A percentile compares a stretch with the other conserved stretches of the same genome.
phyloP scores from a whole-genome alignment of 169 alveolate species.

The Eimeria maxima region DNA sequence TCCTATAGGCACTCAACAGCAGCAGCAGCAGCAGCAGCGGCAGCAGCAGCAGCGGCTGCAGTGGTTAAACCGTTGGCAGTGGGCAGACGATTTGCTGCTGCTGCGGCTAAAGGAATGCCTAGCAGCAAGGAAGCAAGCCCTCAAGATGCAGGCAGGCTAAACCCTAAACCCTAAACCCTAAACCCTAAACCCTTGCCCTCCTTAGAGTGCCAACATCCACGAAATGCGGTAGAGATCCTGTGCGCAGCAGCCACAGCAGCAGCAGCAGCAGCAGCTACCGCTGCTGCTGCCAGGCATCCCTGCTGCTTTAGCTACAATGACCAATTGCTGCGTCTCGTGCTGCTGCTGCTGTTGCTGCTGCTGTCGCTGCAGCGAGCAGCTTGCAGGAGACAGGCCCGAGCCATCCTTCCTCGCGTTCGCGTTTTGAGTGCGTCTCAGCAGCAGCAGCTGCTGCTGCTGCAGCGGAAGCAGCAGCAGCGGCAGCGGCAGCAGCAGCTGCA shows the following conservation, averaged over 20 bases:
- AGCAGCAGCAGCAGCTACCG: background rate
- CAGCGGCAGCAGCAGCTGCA: constrained; percentile 46
- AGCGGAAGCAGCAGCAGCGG: constrained; percentile 18
- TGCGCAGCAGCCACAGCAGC: background rate
- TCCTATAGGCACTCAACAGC: background rate
- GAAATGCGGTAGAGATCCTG: background rate
- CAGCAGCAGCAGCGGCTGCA: constrained; percentile 56
- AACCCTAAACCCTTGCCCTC: constrained; percentile 12
- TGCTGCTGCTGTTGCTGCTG: constrained; percentile 3
- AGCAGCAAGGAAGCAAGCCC: constrained; percentile 35
- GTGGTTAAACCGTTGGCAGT: constrained; percentile 51
- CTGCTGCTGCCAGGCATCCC: background rate
- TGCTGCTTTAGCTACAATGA: background rate
- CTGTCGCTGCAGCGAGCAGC: constrained; percentile 46
- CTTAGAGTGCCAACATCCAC: background rate
- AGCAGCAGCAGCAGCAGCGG: constrained; percentile 56
- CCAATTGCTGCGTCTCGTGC: background rate
- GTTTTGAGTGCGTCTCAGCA: constrained; percentile 15
- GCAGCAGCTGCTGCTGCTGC: constrained; percentile 33
- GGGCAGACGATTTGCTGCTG: constrained; percentile 66
- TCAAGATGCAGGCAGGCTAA: constrained; percentile 14
- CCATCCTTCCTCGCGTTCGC: constrained; percentile 22
- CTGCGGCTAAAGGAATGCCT: constrained; percentile 26
- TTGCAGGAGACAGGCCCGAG: constrained; percentile 41
- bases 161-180: constrained; percentile 31